Conservation (phyloP, 1,139 yeast species). For the Arxiozyma heterogenica region DNA sequence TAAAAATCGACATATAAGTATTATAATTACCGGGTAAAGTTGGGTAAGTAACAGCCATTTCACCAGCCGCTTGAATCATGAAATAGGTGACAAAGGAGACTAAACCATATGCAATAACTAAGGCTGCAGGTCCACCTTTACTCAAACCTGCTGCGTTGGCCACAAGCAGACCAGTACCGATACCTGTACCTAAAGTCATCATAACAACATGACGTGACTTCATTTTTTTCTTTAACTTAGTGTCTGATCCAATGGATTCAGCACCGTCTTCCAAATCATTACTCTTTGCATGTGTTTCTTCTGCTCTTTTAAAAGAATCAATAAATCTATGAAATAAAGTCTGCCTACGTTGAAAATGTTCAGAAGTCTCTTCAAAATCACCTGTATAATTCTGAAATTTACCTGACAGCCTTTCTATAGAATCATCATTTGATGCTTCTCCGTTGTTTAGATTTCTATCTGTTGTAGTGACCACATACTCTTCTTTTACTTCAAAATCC, state of each 20-base stretch:
- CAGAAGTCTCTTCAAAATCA: not conserved
- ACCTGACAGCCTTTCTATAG: not conserved
- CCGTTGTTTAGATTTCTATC: not conserved
- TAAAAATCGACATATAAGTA: slow-evolving; percentile 52
- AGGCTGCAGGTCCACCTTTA: slow-evolving; percentile 72
- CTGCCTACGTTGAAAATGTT: not conserved
- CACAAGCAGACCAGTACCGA: slow-evolving; percentile 69
- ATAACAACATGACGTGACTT: slow-evolving; percentile 46
- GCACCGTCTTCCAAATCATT: slow-evolving; percentile 16
- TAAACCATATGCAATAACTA: slow-evolving; percentile 57
- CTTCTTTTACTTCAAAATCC: not conserved
- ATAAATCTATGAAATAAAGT: slow-evolving; percentile 12
- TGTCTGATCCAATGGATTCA: slow-evolving; percentile 7
- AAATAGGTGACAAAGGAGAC: slow-evolving; percentile 61
- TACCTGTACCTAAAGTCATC: slow-evolving; percentile 77
- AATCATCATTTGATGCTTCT: not conserved
- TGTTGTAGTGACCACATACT: not conserved
- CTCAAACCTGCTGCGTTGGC: slow-evolving; percentile 62
- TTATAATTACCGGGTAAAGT: slow-evolving; percentile 76
- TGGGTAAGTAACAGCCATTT: slow-evolving; percentile 60
- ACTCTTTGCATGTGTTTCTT: slow-evolving; percentile 3
- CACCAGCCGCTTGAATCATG: slow-evolving; percentile 75
- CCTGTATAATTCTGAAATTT: not conserved
- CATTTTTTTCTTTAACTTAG: slow-evolving; percentile 38
- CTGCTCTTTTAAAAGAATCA: slow-evolving; percentile 23